These are phyloP conservation scores for Carex myosuroides DNA, from an alignment of 176 grass and related monocot species.

Conservation along the genomic window DNA sequence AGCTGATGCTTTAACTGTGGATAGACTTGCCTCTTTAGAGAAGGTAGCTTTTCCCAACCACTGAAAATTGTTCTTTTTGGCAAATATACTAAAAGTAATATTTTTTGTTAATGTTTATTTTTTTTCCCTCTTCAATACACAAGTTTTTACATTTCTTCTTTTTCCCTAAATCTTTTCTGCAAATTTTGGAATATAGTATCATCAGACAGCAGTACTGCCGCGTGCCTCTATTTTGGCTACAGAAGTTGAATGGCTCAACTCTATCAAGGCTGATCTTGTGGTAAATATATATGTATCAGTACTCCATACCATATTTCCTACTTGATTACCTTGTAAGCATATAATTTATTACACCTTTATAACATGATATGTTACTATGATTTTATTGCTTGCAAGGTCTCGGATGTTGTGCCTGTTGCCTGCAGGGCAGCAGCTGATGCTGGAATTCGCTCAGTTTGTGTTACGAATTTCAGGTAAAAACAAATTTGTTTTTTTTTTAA, in stretches of 20 bases:
- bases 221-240: slow-evolving; percentile 70
- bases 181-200: slow-evolving; percentile 57
- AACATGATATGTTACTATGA: slow-evolving; percentile 1
- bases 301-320: background rate
- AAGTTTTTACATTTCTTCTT: background rate
- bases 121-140: background rate
- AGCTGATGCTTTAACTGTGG: slow-evolving; percentile 95
- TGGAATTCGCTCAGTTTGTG: slow-evolving; percentile 88
- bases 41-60: slow-evolving; percentile 35
- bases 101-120: background rate
- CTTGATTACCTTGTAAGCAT: background rate
- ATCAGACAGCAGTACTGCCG: slow-evolving; percentile 90
- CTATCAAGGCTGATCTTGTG: slow-evolving; percentile 89
- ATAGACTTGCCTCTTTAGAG: slow-evolving; percentile 82
- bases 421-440: slow-evolving; percentile 86
- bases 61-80: background rate
- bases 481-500: background rate
- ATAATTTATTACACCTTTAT: background rate
- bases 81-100: background rate
- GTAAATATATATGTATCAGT: slow-evolving; percentile 28
- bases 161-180: background rate
- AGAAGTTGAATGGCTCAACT: slow-evolving; percentile 86
- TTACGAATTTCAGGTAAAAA: slow-evolving; percentile 86
- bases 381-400: slow-evolving; percentile 47
- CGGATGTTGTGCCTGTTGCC: slow-evolving; percentile 89